phyloP scores from a whole-genome alignment of 768 basidiomycete species.

The Tulasnella sp. region DNA sequence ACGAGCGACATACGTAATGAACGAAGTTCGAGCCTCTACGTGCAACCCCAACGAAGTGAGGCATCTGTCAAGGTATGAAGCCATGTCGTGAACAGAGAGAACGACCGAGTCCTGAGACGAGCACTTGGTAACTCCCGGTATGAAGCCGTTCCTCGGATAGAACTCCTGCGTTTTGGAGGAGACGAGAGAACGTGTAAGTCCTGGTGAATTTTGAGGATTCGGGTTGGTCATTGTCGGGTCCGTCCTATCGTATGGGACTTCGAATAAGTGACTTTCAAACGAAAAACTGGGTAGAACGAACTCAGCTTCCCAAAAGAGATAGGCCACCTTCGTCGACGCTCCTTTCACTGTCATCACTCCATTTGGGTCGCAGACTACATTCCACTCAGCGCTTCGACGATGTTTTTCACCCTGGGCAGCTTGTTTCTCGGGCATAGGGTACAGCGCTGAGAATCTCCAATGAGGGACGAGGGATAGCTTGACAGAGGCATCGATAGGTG shows the following conservation, averaged over 20 bases:
- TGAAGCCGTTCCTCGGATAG: neutral
- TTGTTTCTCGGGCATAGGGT: constrained; percentile 26
- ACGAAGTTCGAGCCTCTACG: neutral
- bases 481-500: constrained; percentile 27
- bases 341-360: neutral
- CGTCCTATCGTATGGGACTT: neutral
- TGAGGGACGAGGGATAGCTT: constrained; percentile 30
- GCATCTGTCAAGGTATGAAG: neutral
- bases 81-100: neutral
- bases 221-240: neutral
- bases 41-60: neutral
- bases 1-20: neutral
- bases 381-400: neutral
- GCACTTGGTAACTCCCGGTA: neutral
- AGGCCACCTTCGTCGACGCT: neutral
- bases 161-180: neutral
- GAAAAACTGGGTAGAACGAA: neutral
- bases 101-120: neutral
- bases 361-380: neutral
- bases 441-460: constrained; percentile 34
- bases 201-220: neutral
- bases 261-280: too few relatives aligned
- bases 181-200: neutral
- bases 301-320: neutral
- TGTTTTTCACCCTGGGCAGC: neutral